phyloP scores from a whole-genome alignment of 768 basidiomycete species.

The Auricularia sp. region DNA sequence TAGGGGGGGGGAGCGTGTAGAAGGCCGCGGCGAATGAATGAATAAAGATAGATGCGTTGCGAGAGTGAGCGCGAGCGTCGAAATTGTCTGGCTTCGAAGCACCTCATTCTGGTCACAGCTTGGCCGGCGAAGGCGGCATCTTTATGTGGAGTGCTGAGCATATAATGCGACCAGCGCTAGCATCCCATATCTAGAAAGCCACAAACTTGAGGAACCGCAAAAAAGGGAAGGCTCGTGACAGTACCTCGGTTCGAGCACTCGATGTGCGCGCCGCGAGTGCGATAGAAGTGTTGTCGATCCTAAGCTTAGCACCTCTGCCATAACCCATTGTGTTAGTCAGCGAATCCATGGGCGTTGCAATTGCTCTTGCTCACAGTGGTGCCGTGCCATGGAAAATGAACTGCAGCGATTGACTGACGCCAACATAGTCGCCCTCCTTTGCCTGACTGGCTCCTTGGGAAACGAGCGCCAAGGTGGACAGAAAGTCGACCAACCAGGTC shows the following conservation, averaged over 20 bases:
- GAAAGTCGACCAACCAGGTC: neutral
- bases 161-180: neutral
- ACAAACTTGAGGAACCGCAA: neutral
- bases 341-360: no score
- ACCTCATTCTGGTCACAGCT: neutral
- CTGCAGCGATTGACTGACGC: neutral
- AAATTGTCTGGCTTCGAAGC: no score
- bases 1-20: no score
- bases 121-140: neutral
- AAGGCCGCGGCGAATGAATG: no score
- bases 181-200: neutral
- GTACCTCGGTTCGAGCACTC: neutral
- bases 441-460: neutral
- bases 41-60: no score
- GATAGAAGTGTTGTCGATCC: neutral
- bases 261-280: neutral
- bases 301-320: neutral
- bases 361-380: neutral
- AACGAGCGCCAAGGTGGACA: neutral
- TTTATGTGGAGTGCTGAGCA: neutral
- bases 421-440: neutral
- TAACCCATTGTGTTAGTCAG: neutral
- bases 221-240: neutral
- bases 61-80: no score
- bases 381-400: neutral